These are phyloP conservation scores for Dovyalis caffra DNA, from an alignment of 345 rosid genomes.

Conservation along the genomic window DNA sequence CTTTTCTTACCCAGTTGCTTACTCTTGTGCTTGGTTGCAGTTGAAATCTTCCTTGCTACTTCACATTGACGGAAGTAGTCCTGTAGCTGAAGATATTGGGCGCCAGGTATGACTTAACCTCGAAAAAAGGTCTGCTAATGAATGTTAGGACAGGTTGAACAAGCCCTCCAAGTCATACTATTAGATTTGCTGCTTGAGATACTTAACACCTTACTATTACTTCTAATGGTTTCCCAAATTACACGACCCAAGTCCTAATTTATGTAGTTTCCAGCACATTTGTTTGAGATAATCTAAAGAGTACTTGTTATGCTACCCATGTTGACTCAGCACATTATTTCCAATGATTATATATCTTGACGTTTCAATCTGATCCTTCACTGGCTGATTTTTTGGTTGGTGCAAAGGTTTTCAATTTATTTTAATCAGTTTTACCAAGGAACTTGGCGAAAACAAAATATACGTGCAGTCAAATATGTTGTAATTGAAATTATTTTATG, in stretches of 20 bases:
- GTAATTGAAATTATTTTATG: neutral
- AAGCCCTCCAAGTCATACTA: neutral
- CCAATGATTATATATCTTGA: neutral
- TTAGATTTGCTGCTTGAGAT: neutral
- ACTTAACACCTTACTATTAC: neutral
- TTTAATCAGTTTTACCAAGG: neutral
- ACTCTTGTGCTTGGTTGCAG: conserved; percentile 39
- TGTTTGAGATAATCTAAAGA: neutral
- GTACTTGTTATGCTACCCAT: neutral
- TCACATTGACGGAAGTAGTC: conserved; percentile 94
- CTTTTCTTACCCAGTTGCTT: neutral
- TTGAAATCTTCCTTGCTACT: conserved; percentile 90
- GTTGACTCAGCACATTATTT: neutral
- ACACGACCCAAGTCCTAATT: neutral
- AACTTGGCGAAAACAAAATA: neutral
- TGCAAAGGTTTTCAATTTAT: neutral
- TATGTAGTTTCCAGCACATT: neutral
- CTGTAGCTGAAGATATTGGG: conserved; percentile 94
- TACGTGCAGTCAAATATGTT: neutral
- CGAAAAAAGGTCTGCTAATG: neutral
- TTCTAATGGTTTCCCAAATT: neutral
- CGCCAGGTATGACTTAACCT: conserved; percentile 66
- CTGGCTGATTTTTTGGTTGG: neutral
- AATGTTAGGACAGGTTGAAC: neutral
- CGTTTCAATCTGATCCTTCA: neutral